Evolutionary conservation across 345 rosid species (phyloP).

Genomic region (Citropsis articulata): DNA sequence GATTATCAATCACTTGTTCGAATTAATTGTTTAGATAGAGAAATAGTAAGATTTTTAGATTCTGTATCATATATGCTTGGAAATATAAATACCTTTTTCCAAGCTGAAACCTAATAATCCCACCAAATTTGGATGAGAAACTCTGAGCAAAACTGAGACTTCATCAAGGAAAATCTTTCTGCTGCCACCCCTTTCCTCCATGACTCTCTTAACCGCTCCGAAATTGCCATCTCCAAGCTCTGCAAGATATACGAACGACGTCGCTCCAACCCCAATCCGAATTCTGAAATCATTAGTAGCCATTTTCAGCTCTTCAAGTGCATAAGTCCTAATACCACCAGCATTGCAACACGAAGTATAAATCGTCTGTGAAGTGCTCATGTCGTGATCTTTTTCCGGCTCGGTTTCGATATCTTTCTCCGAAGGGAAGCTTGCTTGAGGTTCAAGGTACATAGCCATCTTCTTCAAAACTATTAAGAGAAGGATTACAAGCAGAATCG

Average conservation of each 20-base stretch:
- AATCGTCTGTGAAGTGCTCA: background rate
- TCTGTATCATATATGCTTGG: no score
- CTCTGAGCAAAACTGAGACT: conserved; percentile 45
- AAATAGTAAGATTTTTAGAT: no score
- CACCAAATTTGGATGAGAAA: conserved; percentile 52
- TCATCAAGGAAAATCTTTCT: conserved; percentile 52
- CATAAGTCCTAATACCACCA: conserved; percentile 34
- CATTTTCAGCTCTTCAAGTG: conserved; percentile 38
- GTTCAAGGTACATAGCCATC: conserved; percentile 19
- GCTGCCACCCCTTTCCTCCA: conserved; percentile 46
- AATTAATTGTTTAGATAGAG: no score
- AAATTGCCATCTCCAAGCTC: conserved; percentile 44
- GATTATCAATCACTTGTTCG: no score
- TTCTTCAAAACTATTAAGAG: conserved; percentile 20
- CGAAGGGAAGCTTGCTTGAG: background rate
- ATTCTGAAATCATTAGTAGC: conserved; percentile 41
- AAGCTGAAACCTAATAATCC: conserved; percentile 48
- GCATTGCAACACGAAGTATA: background rate
- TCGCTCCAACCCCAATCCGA: conserved; percentile 41
- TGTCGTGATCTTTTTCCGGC: background rate
- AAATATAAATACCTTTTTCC: conserved; percentile 31
- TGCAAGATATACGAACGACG: conserved; percentile 46
- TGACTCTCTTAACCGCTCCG: conserved; percentile 52
- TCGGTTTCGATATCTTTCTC: background rate
- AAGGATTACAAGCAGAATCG: conserved; percentile 32